Conservation (phyloP, 495 filamentous ascomycete genomes). For the Aspergillus homomorphus region DNA sequence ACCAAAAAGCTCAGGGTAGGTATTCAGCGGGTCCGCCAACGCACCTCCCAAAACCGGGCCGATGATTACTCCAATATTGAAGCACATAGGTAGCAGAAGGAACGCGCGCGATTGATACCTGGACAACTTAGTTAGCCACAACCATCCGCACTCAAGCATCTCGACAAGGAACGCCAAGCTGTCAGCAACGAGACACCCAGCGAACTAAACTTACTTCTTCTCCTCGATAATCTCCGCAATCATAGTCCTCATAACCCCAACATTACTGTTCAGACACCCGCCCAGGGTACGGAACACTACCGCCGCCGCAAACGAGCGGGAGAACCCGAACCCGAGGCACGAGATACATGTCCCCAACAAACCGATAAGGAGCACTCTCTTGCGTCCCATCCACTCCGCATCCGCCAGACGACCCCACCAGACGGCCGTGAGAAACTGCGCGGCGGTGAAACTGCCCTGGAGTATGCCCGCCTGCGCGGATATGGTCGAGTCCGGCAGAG, state of each 20-base stretch:
- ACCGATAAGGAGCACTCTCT: conserved; percentile 73
- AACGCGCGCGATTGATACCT: conserved; percentile 74
- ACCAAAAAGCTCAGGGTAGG: conserved; percentile 65
- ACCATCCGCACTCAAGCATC: not conserved
- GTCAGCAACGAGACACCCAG: not conserved
- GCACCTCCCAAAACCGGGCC: conserved; percentile 63
- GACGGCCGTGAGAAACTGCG: conserved; percentile 76
- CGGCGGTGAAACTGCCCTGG: conserved; percentile 71
- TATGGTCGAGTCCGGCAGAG: conserved; percentile 62
- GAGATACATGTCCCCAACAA: conserved; percentile 68
- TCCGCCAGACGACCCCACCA: conserved; percentile 77
- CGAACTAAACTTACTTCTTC: conserved; percentile 49
- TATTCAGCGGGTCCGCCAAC: conserved; percentile 67
- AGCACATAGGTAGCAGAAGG: conserved; percentile 75
- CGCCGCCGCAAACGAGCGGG: conserved; percentile 62
- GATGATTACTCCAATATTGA: conserved; percentile 71
- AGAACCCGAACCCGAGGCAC: conserved; percentile 77
- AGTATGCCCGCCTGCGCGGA: conserved; percentile 73
- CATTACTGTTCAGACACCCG: conserved; percentile 75
- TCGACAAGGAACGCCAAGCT: not conserved
- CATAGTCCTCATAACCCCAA: conserved; percentile 80
- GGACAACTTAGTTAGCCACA: conserved; percentile 14
- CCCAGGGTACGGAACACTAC: conserved; percentile 70
- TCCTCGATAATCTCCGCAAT: conserved; percentile 74
- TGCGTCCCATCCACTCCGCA: conserved; percentile 65